Evolutionary conservation across 257 asterid species (phyloP).

Genomic region (Fraxinus excelsior): DNA sequence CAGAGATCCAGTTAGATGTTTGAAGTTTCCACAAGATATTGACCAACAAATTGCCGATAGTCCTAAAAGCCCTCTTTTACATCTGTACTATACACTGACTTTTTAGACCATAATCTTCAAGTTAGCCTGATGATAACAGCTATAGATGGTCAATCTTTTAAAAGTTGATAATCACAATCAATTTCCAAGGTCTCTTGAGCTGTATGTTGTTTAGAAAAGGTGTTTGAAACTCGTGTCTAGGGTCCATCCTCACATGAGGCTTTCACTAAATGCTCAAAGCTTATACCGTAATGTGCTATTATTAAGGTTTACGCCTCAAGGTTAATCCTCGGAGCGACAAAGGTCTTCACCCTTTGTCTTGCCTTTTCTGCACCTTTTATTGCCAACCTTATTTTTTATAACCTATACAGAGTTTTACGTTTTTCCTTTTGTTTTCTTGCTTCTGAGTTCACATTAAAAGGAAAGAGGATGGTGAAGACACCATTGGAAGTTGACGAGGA

Average conservation of each 20-base stretch:
- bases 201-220: not conserved
- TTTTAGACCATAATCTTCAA: not conserved
- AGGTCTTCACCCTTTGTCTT: not conserved
- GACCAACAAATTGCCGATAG: not conserved
- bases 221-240: not conserved
- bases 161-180: not conserved
- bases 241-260: not conserved
- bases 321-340: not conserved
- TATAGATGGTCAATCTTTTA: not conserved
- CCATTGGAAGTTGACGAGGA: not conserved
- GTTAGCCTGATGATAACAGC: not conserved
- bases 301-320: not conserved
- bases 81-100: not conserved
- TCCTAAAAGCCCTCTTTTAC: not conserved
- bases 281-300: not conserved
- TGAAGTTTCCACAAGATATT: not conserved
- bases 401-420: not conserved
- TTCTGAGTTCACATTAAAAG: not conserved
- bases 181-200: not conserved
- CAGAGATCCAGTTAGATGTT: not conserved
- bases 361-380: not conserved
- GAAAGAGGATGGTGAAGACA: not conserved
- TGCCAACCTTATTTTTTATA: not conserved
- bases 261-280: not conserved
- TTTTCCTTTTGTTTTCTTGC: not conserved